A percentile compares a stretch with the other conserved stretches of the same genome.
Conservation (phyloP, 192 early-diverging fungal genomes). For the Kickxella alabastrina region DNA sequence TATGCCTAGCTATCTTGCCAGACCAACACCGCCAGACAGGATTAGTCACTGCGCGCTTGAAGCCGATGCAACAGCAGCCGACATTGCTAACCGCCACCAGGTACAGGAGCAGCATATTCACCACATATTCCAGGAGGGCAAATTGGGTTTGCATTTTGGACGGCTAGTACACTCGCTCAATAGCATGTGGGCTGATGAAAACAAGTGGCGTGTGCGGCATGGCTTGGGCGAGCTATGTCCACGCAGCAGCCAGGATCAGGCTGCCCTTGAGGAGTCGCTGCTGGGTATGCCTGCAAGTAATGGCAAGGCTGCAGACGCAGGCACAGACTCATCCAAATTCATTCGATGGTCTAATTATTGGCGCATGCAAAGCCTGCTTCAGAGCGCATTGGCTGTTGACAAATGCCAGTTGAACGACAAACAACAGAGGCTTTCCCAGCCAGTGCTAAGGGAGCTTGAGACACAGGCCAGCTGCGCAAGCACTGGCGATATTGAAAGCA, state of each 20-base stretch:
- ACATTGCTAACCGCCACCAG: constrained; percentile 62
- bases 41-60: constrained; percentile 72
- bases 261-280: neutral
- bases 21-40: constrained; percentile 39
- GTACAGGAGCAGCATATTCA: constrained; percentile 54
- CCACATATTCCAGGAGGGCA: constrained; percentile 33
- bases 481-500: too few species aligned
- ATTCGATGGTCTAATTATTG: constrained; percentile 38
- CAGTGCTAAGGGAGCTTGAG: too few species aligned
- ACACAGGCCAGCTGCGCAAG: too few species aligned
- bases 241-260: constrained; percentile 4
- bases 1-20: constrained; percentile 35
- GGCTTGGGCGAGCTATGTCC: constrained; percentile 20
- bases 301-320: neutral
- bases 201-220: constrained; percentile 29
- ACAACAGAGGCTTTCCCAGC: too few species aligned
- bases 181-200: constrained; percentile 63
- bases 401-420: neutral
- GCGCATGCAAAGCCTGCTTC: constrained; percentile 33
- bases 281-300: neutral
- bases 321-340: neutral
- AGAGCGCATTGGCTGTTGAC: constrained; percentile 25
- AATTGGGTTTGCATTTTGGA: constrained; percentile 6
- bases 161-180: constrained; percentile 62
- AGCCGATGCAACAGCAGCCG: constrained; percentile 58